Percentiles rank a stretch among this genome's conserved stretches.
Evolutionary conservation across 2,329 filamentous ascomycete species (phyloP).

Genomic region (Colletotrichum melonis): DNA sequence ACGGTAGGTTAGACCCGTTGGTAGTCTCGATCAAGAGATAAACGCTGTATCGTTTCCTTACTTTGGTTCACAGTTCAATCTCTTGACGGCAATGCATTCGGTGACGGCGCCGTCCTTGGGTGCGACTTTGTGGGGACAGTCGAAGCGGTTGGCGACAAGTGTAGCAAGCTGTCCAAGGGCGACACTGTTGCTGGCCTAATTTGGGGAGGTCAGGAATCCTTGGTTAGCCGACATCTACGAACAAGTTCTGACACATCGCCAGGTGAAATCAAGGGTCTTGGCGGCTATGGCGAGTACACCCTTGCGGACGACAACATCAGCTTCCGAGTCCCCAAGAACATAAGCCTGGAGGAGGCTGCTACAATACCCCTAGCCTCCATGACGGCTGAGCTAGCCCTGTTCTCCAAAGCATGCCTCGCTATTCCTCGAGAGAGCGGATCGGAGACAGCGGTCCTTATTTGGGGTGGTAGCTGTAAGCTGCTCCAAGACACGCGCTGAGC

Average conservation of each 20-base stretch:
- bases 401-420: constrained; percentile 49
- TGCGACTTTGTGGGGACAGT: constrained; percentile 51
- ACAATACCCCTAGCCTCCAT: constrained; percentile 52
- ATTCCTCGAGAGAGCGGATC: constrained; percentile 40
- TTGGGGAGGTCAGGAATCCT: constrained; percentile 41
- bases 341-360: constrained; percentile 45
- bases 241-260: not conserved
- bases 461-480: constrained; percentile 56
- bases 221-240: too few relatives aligned
- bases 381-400: constrained; percentile 53
- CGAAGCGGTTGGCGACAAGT: constrained; percentile 42
- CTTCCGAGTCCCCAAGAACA: constrained; percentile 48
- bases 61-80: constrained; percentile 41
- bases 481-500: not conserved
- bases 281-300: constrained; percentile 52
- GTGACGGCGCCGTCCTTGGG: constrained; percentile 49
- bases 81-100: constrained; percentile 50
- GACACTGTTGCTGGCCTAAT: constrained; percentile 41
- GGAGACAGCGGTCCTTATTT: constrained; percentile 48
- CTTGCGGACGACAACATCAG: constrained; percentile 53
- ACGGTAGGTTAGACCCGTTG: constrained; percentile 34
- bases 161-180: constrained; percentile 36
- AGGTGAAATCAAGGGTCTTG: constrained; percentile 46
- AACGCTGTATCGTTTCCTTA: not conserved
- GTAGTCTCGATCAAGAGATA: not conserved